Conservation (phyloP, 2,329 filamentous ascomycete species). For the Epichloe baconii region DNA sequence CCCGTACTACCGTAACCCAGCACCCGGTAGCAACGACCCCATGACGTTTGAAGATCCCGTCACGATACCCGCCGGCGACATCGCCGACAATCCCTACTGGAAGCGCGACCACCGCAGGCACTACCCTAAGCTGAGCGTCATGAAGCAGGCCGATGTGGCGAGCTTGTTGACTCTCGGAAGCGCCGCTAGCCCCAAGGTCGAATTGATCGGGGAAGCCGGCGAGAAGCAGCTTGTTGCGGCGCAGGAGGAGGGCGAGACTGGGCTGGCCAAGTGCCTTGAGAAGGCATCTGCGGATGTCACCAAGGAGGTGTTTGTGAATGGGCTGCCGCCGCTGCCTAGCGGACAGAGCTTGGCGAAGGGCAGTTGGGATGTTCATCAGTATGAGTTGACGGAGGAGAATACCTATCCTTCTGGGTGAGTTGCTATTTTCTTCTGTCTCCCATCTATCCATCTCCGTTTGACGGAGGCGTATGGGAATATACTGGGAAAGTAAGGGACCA, state of each 20-base stretch:
- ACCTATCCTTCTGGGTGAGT: slow-evolving; percentile 60
- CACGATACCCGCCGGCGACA: slow-evolving; percentile 44
- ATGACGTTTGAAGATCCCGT: slow-evolving; percentile 27
- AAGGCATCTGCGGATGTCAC: slow-evolving; percentile 33
- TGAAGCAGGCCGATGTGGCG: slow-evolving; percentile 76
- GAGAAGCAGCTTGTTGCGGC: slow-evolving; percentile 58
- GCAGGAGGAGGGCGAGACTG: slow-evolving; percentile 60
- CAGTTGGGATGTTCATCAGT: slow-evolving; percentile 54
- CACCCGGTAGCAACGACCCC: slow-evolving; percentile 33
- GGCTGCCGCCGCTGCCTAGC: slow-evolving; percentile 76
- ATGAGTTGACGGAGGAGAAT: slow-evolving; percentile 50
- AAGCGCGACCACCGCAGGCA: slow-evolving; percentile 77
- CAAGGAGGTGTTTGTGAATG: slow-evolving; percentile 56
- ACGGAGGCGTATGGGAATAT: too few relatives aligned
- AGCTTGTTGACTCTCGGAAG: slow-evolving; percentile 77
- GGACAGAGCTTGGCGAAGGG: slow-evolving; percentile 44
- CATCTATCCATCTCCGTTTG: not conserved
- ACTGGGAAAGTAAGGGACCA: not conserved
- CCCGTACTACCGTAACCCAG: slow-evolving; percentile 78
- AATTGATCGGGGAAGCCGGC: slow-evolving; percentile 54
- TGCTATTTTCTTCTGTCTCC: slow-evolving; percentile 2
- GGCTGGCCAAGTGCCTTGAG: slow-evolving; percentile 62
- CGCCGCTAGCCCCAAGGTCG: slow-evolving; percentile 65
- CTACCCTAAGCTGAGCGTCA: slow-evolving; percentile 68
- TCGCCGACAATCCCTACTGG: slow-evolving; percentile 46